These are phyloP conservation scores for Zygosaccharomyces lentus DNA, from an alignment of 805 yeast genomes.

Conservation along the genomic window DNA sequence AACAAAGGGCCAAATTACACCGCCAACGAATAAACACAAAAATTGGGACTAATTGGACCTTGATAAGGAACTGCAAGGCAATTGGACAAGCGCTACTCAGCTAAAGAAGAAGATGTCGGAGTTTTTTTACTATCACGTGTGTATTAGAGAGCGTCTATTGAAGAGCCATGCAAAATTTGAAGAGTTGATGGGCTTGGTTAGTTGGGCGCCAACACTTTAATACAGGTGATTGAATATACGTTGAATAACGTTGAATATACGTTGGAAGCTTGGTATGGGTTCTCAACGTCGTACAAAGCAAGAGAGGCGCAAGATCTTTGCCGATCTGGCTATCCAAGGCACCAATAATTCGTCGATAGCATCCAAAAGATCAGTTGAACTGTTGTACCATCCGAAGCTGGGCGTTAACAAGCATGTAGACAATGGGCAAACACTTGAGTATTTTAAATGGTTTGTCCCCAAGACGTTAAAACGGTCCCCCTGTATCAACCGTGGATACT, in stretches of 20 bases:
- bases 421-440: constrained; percentile 36
- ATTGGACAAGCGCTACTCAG: background rate
- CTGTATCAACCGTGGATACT: constrained; percentile 76
- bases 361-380: constrained; percentile 75
- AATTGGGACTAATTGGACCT: background rate
- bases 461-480: constrained; percentile 65
- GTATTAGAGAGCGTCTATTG: background rate
- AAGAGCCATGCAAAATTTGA: background rate
- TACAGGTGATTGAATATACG: background rate
- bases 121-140: background rate
- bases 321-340: constrained; percentile 72
- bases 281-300: constrained; percentile 36
- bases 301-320: constrained; percentile 44
- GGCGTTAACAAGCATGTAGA: constrained; percentile 12
- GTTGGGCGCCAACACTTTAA: background rate
- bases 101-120: background rate
- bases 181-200: background rate
- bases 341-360: constrained; percentile 82
- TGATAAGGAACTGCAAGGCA: background rate
- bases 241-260: background rate
- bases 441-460: constrained; percentile 62
- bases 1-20: background rate
- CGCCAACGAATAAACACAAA: background rate
- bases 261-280: background rate
- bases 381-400: constrained; percentile 42